These are phyloP conservation scores for Mercurialis annua DNA, from an alignment of 345 rosid genomes.

Conservation along the genomic window DNA sequence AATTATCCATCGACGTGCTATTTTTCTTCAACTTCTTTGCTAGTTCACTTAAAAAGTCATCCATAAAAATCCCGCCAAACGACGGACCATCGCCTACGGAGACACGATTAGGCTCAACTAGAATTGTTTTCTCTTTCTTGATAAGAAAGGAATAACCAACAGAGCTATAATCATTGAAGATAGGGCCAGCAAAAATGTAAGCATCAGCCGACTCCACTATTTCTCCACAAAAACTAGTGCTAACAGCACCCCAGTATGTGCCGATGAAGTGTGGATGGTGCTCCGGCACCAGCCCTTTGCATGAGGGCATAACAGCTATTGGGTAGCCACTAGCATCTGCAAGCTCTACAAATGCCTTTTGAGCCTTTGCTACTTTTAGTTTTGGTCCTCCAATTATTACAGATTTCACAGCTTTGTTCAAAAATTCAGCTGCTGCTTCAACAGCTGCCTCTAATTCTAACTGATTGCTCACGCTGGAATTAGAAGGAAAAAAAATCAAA, in stretches of 20 bases:
- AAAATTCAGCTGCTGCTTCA: slow-evolving; percentile 56
- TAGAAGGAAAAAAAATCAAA: not conserved
- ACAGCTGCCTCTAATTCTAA: slow-evolving; percentile 70
- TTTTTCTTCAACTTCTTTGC: slow-evolving; percentile 62
- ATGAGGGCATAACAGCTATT: slow-evolving; percentile 63
- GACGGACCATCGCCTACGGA: slow-evolving; percentile 67
- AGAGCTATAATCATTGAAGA: slow-evolving; percentile 71
- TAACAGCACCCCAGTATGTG: slow-evolving; percentile 79
- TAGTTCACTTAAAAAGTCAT: slow-evolving; percentile 54
- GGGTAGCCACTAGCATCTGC: slow-evolving; percentile 56
- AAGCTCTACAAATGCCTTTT: slow-evolving; percentile 47
- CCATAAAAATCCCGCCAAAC: slow-evolving; percentile 72
- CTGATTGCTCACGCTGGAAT: slow-evolving; percentile 59
- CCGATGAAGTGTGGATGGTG: slow-evolving; percentile 65
- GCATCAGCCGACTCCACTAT: slow-evolving; percentile 79
- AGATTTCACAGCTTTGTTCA: slow-evolving; percentile 74
- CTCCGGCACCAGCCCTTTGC: slow-evolving; percentile 61
- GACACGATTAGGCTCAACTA: slow-evolving; percentile 65
- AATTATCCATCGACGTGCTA: slow-evolving; percentile 58
- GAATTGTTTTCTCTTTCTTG: slow-evolving; percentile 55
- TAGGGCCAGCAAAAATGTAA: slow-evolving; percentile 66
- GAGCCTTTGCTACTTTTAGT: slow-evolving; percentile 55
- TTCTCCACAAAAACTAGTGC: slow-evolving; percentile 61
- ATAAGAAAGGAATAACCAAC: slow-evolving; percentile 70
- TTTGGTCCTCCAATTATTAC: slow-evolving; percentile 66